Percentiles rank a stretch among this genome's conserved stretches.
Conservation (phyloP, 202 grass and related monocot species). For the Tripidium arundinaceum region DNA sequence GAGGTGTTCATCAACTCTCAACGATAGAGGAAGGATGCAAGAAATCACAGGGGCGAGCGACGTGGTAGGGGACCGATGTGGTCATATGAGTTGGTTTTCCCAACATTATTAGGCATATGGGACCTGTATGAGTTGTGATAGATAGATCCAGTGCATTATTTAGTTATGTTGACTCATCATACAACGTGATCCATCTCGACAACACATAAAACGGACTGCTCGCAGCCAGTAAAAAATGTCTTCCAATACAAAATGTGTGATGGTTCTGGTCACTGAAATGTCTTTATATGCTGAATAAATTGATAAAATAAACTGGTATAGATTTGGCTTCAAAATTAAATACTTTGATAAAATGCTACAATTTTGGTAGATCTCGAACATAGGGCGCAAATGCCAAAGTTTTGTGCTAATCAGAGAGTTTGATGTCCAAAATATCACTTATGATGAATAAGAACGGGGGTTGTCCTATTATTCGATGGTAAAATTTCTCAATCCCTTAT, state of each 20-base stretch:
- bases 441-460: neutral
- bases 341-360: neutral
- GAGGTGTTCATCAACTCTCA: conserved; percentile 42
- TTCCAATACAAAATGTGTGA: neutral
- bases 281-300: neutral
- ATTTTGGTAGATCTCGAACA: neutral
- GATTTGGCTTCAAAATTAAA: neutral
- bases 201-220: neutral
- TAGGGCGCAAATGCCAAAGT: neutral
- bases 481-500: neutral
- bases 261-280: neutral
- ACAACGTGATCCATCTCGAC: neutral
- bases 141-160: neutral
- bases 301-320: neutral
- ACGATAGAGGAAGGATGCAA: conserved; percentile 35
- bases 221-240: neutral
- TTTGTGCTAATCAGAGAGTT: neutral
- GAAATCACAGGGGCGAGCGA: conserved; percentile 38
- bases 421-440: neutral
- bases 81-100: neutral
- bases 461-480: neutral
- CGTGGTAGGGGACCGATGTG: conserved; percentile 28
- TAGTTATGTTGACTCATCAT: neutral
- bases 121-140: conserved; percentile 33
- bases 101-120: conserved; percentile 37